Percentiles rank a stretch among this genome's conserved stretches.
These are phyloP conservation scores for Alnus glutinosa DNA, from an alignment of 306 rosid species.

Conservation along the genomic window DNA sequence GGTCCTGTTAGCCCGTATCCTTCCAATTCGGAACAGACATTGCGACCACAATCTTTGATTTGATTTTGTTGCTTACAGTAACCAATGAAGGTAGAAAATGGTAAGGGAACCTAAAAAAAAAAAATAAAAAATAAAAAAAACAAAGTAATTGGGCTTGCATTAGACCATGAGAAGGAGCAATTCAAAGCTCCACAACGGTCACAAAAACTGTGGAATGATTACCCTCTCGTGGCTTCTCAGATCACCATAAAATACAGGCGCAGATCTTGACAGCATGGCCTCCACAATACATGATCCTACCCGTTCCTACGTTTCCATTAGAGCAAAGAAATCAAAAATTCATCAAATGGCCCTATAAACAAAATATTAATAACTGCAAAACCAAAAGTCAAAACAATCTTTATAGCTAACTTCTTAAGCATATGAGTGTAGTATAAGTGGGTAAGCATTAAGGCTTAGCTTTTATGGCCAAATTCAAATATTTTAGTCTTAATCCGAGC, in stretches of 20 bases:
- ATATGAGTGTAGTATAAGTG: background rate
- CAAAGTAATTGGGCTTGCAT: slow-evolving; percentile 8
- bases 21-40: slow-evolving; percentile 28
- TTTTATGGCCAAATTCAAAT: background rate
- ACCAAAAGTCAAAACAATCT: background rate
- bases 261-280: slow-evolving; percentile 80
- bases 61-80: slow-evolving; percentile 60
- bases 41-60: slow-evolving; percentile 30
- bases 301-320: slow-evolving; percentile 48
- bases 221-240: slow-evolving; percentile 94
- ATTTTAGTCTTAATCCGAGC: background rate
- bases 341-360: background rate
- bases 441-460: background rate
- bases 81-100: slow-evolving; percentile 67
- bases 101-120: slow-evolving; percentile 63
- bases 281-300: slow-evolving; percentile 76
- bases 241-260: slow-evolving; percentile 83
- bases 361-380: background rate
- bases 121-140: background rate
- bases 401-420: background rate
- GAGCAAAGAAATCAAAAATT: background rate
- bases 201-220: slow-evolving; percentile 2
- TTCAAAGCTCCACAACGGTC: slow-evolving; percentile 6
- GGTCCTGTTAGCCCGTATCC: slow-evolving; percentile 20
- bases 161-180: slow-evolving; percentile 1